Conservation (phyloP, 495 filamentous ascomycete species). For the Articulospora tetracladia region DNA sequence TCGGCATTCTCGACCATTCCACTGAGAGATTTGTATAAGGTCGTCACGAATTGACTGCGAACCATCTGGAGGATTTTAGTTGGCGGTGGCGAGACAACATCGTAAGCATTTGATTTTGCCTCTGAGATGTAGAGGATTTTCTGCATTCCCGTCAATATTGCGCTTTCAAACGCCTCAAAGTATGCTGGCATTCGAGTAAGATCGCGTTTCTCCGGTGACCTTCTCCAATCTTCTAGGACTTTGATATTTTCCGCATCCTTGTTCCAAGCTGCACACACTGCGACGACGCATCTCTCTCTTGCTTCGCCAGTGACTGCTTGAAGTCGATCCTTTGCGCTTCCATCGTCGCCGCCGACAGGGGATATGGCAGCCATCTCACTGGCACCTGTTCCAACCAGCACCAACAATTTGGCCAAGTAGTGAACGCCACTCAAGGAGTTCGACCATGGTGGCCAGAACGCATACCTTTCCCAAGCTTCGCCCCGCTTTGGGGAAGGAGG, state of each 20-base stretch:
- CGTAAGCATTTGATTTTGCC: slow-evolving; percentile 57
- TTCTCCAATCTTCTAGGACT: slow-evolving; percentile 87
- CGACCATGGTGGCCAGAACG: slow-evolving; percentile 92
- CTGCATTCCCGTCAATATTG: slow-evolving; percentile 78
- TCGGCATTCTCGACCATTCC: slow-evolving; percentile 97
- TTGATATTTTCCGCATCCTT: slow-evolving; percentile 86
- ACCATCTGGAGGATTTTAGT: slow-evolving; percentile 83
- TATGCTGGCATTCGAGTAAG: slow-evolving; percentile 84
- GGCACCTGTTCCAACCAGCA: slow-evolving; percentile 76
- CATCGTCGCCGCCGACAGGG: slow-evolving; percentile 55
- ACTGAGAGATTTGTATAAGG: slow-evolving; percentile 85
- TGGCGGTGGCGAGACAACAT: slow-evolving; percentile 78
- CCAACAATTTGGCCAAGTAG: slow-evolving; percentile 77
- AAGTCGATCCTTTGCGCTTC: slow-evolving; percentile 58
- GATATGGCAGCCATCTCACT: slow-evolving; percentile 77
- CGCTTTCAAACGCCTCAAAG: slow-evolving; percentile 75
- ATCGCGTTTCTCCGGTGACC: slow-evolving; percentile 70
- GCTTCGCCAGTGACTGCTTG: slow-evolving; percentile 68
- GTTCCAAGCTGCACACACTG: slow-evolving; percentile 81
- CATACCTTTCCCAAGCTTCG: slow-evolving; percentile 88
- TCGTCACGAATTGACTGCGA: slow-evolving; percentile 80
- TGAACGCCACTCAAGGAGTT: slow-evolving; percentile 86
- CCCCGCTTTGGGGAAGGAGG: slow-evolving; percentile 72
- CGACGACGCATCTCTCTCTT: slow-evolving; percentile 76
- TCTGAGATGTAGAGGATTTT: slow-evolving; percentile 92